Evolutionary conservation across 164 flowering plant genomes (phyloP), one percentile per base, ranked within the genome.

Genomic region (Amborella trichopoda): DNA sequence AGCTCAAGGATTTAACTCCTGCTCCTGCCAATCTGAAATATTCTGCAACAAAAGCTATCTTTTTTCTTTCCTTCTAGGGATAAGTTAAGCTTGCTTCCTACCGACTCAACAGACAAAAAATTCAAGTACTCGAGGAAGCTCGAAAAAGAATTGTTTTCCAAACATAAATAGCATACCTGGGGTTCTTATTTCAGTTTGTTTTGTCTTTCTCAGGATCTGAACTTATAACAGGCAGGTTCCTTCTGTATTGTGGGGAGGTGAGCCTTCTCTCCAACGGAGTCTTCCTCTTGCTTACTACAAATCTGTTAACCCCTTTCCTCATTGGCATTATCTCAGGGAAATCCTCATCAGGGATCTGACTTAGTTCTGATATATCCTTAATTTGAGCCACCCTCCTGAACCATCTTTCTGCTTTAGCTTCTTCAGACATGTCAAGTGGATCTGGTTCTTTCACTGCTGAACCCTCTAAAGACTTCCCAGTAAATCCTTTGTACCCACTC

Each of bases 251-350:
- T 13, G 81, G 81, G 28, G 95, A 84, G 2, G 96, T 77, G 58
- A 91, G 58, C 70, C 99, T 73, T 52, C 96, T 69, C 66, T 91
- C 99, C 40, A 87, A 43, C 8, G 99, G 95, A 0, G 96, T 91
- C 64, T 91, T 87, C 69, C 99, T 71, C 74, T 87, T 91, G 81
- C 96, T 91, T 48, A 91, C 95, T 2, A 91, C 99, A 45, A 91
- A 91, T 46, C 99, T 62, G 58, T 91, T 91, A 30, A 87, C 95
- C 22, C 99, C 99, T 61, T 87, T 87, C 58, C 96, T 58, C 96
- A 91, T 82, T 14, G 99, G 99, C 99, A 91, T 91, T 69, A 91
- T 91, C 10, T 79, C 69, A 1, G 99, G 99, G 58, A 91, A 91
- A 47, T 91, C 99, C 59, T 84, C 95, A 63, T 91, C 96, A 0